Evolutionary conservation across 768 basidiomycete genomes (phyloP).

Genomic region (Suillus plorans): DNA sequence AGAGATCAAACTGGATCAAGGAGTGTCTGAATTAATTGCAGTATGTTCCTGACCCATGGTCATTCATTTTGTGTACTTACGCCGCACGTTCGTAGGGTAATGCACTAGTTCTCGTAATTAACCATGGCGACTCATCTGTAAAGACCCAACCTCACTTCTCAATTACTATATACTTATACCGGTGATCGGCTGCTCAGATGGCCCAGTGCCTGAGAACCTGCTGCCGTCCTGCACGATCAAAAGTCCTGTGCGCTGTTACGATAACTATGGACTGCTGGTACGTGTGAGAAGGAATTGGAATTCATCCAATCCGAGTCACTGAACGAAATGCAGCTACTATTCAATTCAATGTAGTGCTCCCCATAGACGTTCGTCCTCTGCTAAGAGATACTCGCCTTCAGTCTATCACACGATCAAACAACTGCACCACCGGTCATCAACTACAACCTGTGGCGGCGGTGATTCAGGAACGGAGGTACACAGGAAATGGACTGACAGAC

Average conservation of each 20-base stretch:
- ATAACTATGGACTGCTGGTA: not conserved
- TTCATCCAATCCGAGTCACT: too few relatives aligned
- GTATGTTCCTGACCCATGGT: too few relatives aligned
- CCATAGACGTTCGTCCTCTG: not conserved
- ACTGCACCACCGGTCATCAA: not conserved
- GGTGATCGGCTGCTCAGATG: not conserved
- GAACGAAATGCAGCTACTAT: too few relatives aligned
- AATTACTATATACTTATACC: not conserved
- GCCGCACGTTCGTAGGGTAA: not conserved
- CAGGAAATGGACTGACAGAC: not conserved
- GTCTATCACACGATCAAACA: not conserved
- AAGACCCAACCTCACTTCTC: not conserved
- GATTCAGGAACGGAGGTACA: not conserved
- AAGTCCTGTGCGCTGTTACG: not conserved
- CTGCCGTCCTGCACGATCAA: not conserved
- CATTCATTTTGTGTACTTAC: too few relatives aligned
- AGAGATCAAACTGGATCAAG: conserved; percentile 33
- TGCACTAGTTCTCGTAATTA: conserved; percentile 3
- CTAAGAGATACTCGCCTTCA: not conserved
- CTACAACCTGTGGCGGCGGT: not conserved
- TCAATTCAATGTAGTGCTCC: not conserved
- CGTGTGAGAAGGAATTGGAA: not conserved
- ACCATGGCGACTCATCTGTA: conserved; percentile 25
- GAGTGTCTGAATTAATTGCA: too few relatives aligned
- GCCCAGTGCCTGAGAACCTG: not conserved